Percentiles rank a stretch among this genome's conserved stretches.
Conservation (phyloP, 345 rosid species). For the Rubroshorea leprosula region DNA sequence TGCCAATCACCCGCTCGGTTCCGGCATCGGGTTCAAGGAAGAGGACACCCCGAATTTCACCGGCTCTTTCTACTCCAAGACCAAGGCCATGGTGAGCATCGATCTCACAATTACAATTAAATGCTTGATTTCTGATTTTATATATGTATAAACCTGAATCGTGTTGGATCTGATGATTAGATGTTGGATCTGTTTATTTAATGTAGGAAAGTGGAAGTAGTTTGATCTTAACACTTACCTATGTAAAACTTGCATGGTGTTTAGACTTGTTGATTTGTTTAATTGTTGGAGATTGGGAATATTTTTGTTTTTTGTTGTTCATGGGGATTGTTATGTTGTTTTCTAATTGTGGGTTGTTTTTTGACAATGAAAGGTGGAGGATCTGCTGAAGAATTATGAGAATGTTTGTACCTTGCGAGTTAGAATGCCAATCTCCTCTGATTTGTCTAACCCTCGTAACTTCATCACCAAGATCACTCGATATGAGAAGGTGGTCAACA, state of each 20-base stretch:
- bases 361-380: conserved; percentile 51
- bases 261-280: no score
- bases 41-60: conserved; percentile 81
- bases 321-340: no score
- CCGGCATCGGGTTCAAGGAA: conserved; percentile 88
- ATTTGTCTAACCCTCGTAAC: conserved; percentile 75
- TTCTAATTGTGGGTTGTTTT: conserved; percentile 11
- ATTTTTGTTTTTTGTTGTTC: neutral
- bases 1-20: conserved; percentile 52
- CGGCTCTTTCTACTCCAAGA: conserved; percentile 89
- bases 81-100: conserved; percentile 89
- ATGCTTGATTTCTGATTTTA: neutral
- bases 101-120: no score
- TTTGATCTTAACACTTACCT: no score
- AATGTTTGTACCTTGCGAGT: conserved; percentile 85
- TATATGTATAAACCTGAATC: no score
- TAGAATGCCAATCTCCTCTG: conserved; percentile 90
- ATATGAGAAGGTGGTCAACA: conserved; percentile 78
- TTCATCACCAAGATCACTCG: conserved; percentile 80
- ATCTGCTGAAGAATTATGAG: conserved; percentile 71
- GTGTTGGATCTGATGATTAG: neutral
- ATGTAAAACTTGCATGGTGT: no score
- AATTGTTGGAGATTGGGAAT: no score
- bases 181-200: conserved; percentile 10
- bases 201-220: neutral